Base-by-base conservation (phyloP, 2,329 filamentous ascomycete genomes). In the Ophidiomyces ophidiicola region DNA sequence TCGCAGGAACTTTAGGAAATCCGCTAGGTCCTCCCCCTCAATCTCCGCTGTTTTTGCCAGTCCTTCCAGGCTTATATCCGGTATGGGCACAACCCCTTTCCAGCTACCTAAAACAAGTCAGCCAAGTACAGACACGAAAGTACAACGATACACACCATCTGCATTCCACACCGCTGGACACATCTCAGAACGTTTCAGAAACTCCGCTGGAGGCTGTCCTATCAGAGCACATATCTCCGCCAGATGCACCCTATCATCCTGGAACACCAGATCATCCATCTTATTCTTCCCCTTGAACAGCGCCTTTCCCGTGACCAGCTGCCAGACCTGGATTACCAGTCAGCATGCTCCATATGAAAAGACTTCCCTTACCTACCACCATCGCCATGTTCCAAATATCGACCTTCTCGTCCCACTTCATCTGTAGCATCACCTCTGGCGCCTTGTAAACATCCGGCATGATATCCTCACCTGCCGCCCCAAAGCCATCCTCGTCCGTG, bases 311-410 rank as follows among this genome's bases (percentile, higher is more conserved):
- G 23, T n/a, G 14, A 32, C 19, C 6, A 44, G 17, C 26, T 41
- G 12, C 42, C 42, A 44, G 12, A 36, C 18, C 42, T 44, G 32
- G 18, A 11, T 26, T 15, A n/a, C 21, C 10, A 35, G 25, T 3
- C 4, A 15, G 12, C n/a, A n/a, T n/a, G n/a, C n/a, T n/a, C n/a
- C n/a, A n/a, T n/a, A n/a, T n/a, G n/a, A n/a, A n/a, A n/a, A n/a
- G n/a, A n/a, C n/a, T n/a, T 18, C 5, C n/a, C n/a, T 26, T 12
- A 21, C 48, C 21, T 45, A 51, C 49, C 43, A 53, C 42, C n/a
- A 45, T 36, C 18, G 42, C 52, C 25, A 53, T 31, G 29, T 42
- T 46, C 52, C 52, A 55, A 12, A 54, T 48, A 34, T 54, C 52
- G 21, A 51, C 44, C 23, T 45, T 44, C 4, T 32, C 34, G 18